These are phyloP conservation scores for Ilex asprella DNA, from an alignment of 257 asterid genomes.

Conservation along the genomic window DNA sequence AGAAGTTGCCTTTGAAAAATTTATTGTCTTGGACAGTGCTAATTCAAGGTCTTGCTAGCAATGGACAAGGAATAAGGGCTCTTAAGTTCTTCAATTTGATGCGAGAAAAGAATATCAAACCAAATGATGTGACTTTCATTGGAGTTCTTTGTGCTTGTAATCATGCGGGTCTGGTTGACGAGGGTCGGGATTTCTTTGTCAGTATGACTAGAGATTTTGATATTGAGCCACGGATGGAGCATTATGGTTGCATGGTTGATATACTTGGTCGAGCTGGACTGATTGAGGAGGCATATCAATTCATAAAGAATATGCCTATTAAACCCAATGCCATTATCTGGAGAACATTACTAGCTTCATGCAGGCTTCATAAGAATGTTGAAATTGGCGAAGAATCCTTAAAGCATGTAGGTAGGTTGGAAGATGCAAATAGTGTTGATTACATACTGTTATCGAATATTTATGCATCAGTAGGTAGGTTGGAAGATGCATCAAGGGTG, in stretches of 20 bases:
- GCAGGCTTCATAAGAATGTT: slow-evolving; percentile 29
- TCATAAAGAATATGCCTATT: slow-evolving; percentile 35
- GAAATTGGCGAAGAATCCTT: slow-evolving; percentile 47
- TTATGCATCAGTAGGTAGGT: slow-evolving; percentile 33
- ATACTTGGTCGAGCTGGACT: slow-evolving; percentile 40
- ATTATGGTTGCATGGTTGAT: slow-evolving; percentile 47
- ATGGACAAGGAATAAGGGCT: slow-evolving; percentile 31
- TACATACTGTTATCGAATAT: slow-evolving; percentile 36
- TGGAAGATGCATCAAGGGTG: slow-evolving; percentile 27
- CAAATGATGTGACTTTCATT: slow-evolving; percentile 38
- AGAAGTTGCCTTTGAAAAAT: slow-evolving; percentile 23
- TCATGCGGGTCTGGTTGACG: slow-evolving; percentile 36
- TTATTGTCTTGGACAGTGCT: slow-evolving; percentile 43
- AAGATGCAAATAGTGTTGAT: slow-evolving; percentile 37
- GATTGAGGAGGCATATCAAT: slow-evolving; percentile 29
- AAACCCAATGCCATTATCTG: slow-evolving; percentile 40
- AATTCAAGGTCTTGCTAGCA: slow-evolving; percentile 45
- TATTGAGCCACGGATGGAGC: slow-evolving; percentile 39
- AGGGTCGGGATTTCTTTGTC: slow-evolving; percentile 22
- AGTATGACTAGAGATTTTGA: slow-evolving; percentile 34
- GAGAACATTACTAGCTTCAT: slow-evolving; percentile 44
- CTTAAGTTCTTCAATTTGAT: slow-evolving; percentile 27
- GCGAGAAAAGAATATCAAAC: slow-evolving; percentile 26
- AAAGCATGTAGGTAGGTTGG: slow-evolving; percentile 27
- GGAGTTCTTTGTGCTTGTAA: slow-evolving; percentile 43